Base-by-base conservation (phyloP, 257 asterid genomes). In the Scutellaria baicalensis region DNA sequence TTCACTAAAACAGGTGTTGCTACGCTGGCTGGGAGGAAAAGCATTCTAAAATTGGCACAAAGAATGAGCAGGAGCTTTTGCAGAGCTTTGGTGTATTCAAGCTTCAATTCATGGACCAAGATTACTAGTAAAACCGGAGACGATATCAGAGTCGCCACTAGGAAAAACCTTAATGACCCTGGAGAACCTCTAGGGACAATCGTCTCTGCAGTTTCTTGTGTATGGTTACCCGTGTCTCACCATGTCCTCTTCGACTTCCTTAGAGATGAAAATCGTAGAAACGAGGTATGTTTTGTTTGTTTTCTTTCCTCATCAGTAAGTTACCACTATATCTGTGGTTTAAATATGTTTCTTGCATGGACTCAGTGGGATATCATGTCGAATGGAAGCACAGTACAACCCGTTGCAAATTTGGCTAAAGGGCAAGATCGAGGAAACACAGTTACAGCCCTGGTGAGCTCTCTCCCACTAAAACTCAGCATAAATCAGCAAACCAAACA, bases 151-250 rank as follows among this genome's bases (percentile, higher is more conserved):
- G 82, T 91, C 72, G 75, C 93, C 16, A 81, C 88, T 0, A 75
- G 98, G 76, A 90, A 82, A 66, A 92, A 88, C 68, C 74, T 85
- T 18, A 84, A 79, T 17, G 88, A 92, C 57, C 82, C 81, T 5
- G 95, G 95, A 52, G 99, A 91, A 69, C 99, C 93, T 49, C 81
- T 71, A 5, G 97, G 99, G 49, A 78, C 83, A 43, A 89, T 93
- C 79, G n/a, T 93, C 66, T 82, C 81, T 36, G 90, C 93, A 2
- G 90, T 80, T 76, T 82, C 96, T 45, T 83, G 85, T n/a, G 82
- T 83, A 31, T 91, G 97, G 98, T 65, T 93, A 71, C 91, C 96
- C 0, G 84, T 89, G n/a, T 66, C 89, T 75, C 93, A 75, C 74
- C 81, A 80, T 17, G 54, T 36, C 71, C 74, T 93, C 5, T 93